Evolutionary conservation across 768 basidiomycete species (phyloP).

Genomic region (Suillus plorans): DNA sequence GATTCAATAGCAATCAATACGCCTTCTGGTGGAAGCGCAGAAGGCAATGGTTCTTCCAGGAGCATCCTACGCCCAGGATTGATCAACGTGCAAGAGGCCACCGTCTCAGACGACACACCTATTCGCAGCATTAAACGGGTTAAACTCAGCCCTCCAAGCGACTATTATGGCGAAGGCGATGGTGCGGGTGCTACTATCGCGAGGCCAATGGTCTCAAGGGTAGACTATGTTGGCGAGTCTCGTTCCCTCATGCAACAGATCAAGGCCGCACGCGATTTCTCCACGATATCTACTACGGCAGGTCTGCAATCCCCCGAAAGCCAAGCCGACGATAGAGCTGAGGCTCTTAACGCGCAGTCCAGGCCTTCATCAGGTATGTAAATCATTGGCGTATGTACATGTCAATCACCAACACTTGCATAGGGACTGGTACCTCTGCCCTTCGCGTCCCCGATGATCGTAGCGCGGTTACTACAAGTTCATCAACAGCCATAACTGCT

Average conservation of each 20-base stretch:
- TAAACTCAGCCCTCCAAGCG: conserved; percentile 68
- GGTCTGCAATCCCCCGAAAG: conserved; percentile 36
- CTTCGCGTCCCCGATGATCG: conserved; percentile 12
- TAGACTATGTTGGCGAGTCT: conserved; percentile 79
- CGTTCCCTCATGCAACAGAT: conserved; percentile 78
- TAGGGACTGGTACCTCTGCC: neutral
- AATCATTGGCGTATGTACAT: neutral
- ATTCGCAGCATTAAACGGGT: conserved; percentile 78
- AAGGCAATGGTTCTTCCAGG: conserved; percentile 41
- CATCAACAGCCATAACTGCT: conserved; percentile 28
- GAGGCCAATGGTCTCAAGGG: conserved; percentile 47
- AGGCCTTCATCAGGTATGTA: conserved; percentile 7
- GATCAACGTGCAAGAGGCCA: conserved; percentile 48
- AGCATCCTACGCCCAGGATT: conserved; percentile 42
- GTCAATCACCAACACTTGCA: neutral
- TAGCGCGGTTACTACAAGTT: conserved; percentile 23
- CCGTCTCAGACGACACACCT: conserved; percentile 44
- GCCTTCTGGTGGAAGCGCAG: conserved; percentile 56
- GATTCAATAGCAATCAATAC: conserved; percentile 90
- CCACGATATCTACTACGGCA: conserved; percentile 65
- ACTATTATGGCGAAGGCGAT: conserved; percentile 53
- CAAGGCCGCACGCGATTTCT: conserved; percentile 73
- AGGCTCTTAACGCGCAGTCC: neutral
- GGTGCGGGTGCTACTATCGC: conserved; percentile 48
- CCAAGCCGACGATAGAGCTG: conserved; percentile 8